Conservation (phyloP, 1,284 basidiomycete genomes). For the Peniophora sp. region DNA sequence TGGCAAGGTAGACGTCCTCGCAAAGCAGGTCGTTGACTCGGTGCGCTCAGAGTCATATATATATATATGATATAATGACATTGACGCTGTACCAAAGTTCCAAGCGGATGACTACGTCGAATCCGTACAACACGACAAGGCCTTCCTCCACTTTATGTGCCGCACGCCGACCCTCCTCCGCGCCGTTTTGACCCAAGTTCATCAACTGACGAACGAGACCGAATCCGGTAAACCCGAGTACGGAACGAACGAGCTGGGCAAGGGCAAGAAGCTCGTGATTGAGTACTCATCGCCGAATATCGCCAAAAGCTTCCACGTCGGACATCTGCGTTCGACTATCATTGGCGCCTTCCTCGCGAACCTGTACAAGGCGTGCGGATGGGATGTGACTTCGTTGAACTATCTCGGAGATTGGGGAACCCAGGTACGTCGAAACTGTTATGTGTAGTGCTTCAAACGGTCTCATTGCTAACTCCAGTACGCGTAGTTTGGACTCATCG, state of each 20-base stretch:
- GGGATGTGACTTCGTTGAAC: constrained; percentile 88
- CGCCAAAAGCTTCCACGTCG: constrained; percentile 98
- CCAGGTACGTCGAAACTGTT: constrained; percentile 44
- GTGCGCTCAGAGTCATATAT: constrained; percentile 29
- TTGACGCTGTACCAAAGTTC: constrained; percentile 36
- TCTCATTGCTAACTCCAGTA: not conserved
- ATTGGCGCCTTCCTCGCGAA: constrained; percentile 94
- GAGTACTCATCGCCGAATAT: constrained; percentile 98
- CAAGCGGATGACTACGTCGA: constrained; percentile 62
- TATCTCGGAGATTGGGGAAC: constrained; percentile 96
- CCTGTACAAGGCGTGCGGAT: constrained; percentile 88
- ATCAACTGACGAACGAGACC: constrained; percentile 60
- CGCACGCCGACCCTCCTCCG: constrained; percentile 68
- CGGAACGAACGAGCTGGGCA: constrained; percentile 68
- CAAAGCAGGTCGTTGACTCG: constrained; percentile 64
- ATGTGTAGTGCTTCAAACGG: not conserved
- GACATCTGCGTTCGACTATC: constrained; percentile 94
- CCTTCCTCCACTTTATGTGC: constrained; percentile 80
- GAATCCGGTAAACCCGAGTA: constrained; percentile 53
- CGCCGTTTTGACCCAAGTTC: constrained; percentile 77
- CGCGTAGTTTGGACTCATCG: constrained; percentile 85
- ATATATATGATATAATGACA: not conserved
- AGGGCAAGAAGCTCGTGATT: constrained; percentile 74
- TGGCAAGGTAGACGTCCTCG: constrained; percentile 77
- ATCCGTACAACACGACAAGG: constrained; percentile 60